Conservation (phyloP, 208 protist genomes). For the Herpetomonas tarakana region DNA sequence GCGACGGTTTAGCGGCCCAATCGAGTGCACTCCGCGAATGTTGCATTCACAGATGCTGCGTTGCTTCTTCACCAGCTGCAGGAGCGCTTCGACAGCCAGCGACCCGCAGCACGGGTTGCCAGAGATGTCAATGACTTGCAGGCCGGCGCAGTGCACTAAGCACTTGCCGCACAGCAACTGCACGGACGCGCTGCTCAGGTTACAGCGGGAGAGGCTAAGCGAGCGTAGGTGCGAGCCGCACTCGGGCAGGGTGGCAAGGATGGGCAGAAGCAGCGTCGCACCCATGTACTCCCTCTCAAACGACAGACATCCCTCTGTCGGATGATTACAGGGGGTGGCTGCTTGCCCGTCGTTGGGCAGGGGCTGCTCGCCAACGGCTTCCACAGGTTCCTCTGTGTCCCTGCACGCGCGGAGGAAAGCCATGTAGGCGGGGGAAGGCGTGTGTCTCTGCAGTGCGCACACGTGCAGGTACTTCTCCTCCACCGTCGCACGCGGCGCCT, state of each 20-base stretch:
- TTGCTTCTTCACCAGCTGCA: constrained; percentile 28
- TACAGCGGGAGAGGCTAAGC: constrained; percentile 33
- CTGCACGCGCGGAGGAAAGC: background rate
- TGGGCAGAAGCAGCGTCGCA: constrained; percentile 21
- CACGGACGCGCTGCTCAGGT: constrained; percentile 38
- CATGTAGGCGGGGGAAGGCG: background rate
- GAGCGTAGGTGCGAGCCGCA: constrained; percentile 28
- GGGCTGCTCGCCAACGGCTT: too few relatives aligned
- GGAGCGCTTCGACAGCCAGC: constrained; percentile 35
- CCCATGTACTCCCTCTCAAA: constrained; percentile 41
- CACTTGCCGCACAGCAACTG: constrained; percentile 28
- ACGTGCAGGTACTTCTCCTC: constrained; percentile 19
- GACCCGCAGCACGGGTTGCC: constrained; percentile 53
- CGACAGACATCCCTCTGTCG: constrained; percentile 18
- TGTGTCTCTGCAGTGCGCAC: constrained; percentile 7
- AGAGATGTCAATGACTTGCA: constrained; percentile 48
- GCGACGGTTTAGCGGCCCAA: constrained; percentile 23
- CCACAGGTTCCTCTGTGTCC: too few relatives aligned
- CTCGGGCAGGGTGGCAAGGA: constrained; percentile 41
- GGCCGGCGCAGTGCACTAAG: constrained; percentile 18
- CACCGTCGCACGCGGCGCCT: background rate
- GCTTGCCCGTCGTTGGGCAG: background rate
- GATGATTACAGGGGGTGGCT: background rate
- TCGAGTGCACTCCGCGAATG: constrained; percentile 28
- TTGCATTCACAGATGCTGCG: constrained; percentile 28